Base-by-base conservation (phyloP, 441 rosid genomes). In the Gossypium laxum region DNA sequence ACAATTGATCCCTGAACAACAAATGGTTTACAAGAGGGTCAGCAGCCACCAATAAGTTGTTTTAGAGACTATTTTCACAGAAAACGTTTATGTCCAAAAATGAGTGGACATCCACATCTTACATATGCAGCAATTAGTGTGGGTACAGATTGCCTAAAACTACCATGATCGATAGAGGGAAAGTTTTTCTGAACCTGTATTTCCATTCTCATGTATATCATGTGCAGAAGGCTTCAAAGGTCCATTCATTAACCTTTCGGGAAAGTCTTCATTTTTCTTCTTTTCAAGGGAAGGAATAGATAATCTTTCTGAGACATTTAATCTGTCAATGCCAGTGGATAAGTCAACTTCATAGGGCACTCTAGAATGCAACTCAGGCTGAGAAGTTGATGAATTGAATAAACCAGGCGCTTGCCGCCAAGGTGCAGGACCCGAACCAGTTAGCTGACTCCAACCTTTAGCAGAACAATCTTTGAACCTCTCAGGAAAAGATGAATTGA, bases 371-470 rank as follows among this genome's bases (percentile, higher is more conserved):
- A 81, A 26, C 68, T 85, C 92, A 74, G 88, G 70, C 74, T 88
- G 93, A 75, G 86, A 28, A 78, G 82, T 79, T n/a, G 90, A 77
- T 66, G 96, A 83, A 82, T 75, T 83, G 80, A 86, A 88, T 56
- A 86, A 74, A 75, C 74, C 84, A 68, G 96, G 88, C 30, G 97
- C 96, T 82, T 84, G 96, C 59, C 85, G 84, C 93, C 86, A 87
- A 67, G 89, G 91, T 26, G 86, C 86, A 55, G 92, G 96, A 74
- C 96, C 91, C 41, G 90, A 83, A 76, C 90, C 88, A 47, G 86
- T 84, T 73, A 92, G 81, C 43, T 87, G 91, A 80, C 67, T 82
- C 97, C 91, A 89, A 72, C 72, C 82, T 74, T 86, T 88, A 48
- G 75, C 77, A 71, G 95, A 71, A 70, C 77, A 56, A 74, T 87